These are phyloP conservation scores for Paraleonurus japonicus DNA, from an alignment of 257 asterid species.

Conservation along the genomic window DNA sequence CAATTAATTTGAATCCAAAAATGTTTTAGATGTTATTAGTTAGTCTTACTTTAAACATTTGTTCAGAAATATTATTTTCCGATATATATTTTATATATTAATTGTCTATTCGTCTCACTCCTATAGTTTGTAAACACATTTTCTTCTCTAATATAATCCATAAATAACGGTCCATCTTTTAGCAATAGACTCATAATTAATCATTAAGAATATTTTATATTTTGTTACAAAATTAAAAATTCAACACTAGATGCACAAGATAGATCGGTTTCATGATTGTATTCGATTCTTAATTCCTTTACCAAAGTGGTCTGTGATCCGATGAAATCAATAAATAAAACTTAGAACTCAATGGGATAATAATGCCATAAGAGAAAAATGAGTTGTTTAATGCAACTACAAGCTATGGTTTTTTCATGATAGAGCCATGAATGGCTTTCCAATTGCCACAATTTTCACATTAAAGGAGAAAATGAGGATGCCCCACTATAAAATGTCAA, in stretches of 20 bases:
- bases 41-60: not conserved
- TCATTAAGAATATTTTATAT: too few species aligned
- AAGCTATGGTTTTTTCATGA: not conserved
- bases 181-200: not conserved
- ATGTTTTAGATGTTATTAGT: not conserved
- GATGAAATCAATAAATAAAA: not conserved
- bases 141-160: too few species aligned
- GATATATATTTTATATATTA: too few species aligned
- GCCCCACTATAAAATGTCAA: not conserved
- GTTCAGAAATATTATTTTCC: too few species aligned
- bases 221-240: not conserved
- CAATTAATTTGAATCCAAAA: not conserved
- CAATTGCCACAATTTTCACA: not conserved
- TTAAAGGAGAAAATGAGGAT: not conserved
- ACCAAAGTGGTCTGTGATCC: not conserved
- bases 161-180: not conserved
- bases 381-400: not conserved
- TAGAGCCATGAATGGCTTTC: not conserved
- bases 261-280: not conserved
- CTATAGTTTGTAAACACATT: too few species aligned
- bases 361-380: too few species aligned
- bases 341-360: not conserved
- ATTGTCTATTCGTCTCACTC: too few species aligned
- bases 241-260: not conserved
- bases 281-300: not conserved